Evolutionary conservation across 306 rosid species (phyloP).

Genomic region (Pueraria montana): DNA sequence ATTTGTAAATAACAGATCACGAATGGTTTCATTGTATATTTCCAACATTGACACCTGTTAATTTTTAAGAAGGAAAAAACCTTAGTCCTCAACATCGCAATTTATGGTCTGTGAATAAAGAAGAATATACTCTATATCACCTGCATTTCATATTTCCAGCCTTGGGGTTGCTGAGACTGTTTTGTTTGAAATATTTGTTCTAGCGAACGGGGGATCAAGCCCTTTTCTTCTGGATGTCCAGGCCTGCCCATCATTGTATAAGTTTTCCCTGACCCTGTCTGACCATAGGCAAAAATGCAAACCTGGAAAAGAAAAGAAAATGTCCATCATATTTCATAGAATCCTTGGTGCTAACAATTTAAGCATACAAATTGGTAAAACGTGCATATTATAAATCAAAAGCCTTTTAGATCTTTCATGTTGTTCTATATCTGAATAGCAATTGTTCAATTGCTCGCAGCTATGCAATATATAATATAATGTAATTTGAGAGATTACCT

Average conservation of each 20-base stretch:
- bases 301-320: constrained; percentile 70
- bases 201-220: constrained; percentile 90
- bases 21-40: constrained; percentile 92
- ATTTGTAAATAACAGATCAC: constrained; percentile 80
- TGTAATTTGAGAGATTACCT: constrained; percentile 66
- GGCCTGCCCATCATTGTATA: constrained; percentile 99
- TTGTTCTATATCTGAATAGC: background rate
- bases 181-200: constrained; percentile 93
- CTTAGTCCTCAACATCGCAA: constrained; percentile 37
- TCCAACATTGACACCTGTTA: constrained; percentile 95
- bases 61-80: constrained; percentile 28
- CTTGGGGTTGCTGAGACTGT: constrained; percentile 82
- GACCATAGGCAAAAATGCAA: constrained; percentile 98
- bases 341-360: constrained; percentile 6
- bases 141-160: constrained; percentile 99
- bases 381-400: constrained; percentile 19
- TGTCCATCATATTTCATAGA: constrained; percentile 27
- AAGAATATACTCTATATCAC: constrained; percentile 54
- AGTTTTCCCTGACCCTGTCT: constrained; percentile 99
- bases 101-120: background rate
- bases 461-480: constrained; percentile 4
- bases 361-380: constrained; percentile 4
- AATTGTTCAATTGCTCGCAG: background rate
- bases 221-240: constrained; percentile 78
- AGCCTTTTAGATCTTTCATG: background rate